Conservation (phyloP, 352 stramenopile species). For the Phytophthora cactorum region DNA sequence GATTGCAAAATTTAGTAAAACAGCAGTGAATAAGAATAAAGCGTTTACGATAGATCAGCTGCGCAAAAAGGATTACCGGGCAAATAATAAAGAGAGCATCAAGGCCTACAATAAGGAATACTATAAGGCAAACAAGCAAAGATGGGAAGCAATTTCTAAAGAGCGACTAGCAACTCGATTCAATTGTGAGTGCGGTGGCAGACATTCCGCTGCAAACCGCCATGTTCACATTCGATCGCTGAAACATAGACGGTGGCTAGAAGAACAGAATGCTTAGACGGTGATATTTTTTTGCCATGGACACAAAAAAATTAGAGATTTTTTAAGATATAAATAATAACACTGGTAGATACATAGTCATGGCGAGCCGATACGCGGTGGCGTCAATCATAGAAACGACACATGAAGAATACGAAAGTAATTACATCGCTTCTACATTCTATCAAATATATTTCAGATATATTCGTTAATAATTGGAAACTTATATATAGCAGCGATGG, state of each 20-base stretch:
- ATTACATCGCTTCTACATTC: neutral
- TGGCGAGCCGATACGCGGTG: slow-evolving; percentile 2
- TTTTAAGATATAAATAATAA: slow-evolving; percentile 6
- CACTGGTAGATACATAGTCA: slow-evolving; percentile 4
- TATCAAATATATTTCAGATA: neutral
- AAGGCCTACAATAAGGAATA: slow-evolving; percentile 1
- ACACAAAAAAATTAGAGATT: neutral
- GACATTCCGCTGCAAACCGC: slow-evolving; percentile 3
- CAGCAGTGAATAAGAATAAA: slow-evolving; percentile 1
- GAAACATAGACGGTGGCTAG: slow-evolving; percentile 1
- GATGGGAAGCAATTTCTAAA: slow-evolving; percentile 3
- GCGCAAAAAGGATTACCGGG: neutral
- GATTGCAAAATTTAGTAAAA: slow-evolving; percentile 3
- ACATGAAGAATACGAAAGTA: neutral
- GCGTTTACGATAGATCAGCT: slow-evolving; percentile 3
- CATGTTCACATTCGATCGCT: slow-evolving; percentile 6
- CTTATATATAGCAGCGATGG: neutral
- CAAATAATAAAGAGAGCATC: neutral
- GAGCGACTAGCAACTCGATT: neutral
- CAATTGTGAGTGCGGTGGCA: neutral
- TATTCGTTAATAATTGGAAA: slow-evolving; percentile 1
- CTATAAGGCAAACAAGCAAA: slow-evolving; percentile 3
- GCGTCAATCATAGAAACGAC: neutral
- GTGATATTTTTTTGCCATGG: slow-evolving; percentile 2
- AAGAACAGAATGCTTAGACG: neutral